Percentiles rank a stretch among this genome's conserved stretches.
These are phyloP conservation scores for Cryptococcus sp. DNA, from an alignment of 1,284 basidiomycete genomes.

Conservation along the genomic window DNA sequence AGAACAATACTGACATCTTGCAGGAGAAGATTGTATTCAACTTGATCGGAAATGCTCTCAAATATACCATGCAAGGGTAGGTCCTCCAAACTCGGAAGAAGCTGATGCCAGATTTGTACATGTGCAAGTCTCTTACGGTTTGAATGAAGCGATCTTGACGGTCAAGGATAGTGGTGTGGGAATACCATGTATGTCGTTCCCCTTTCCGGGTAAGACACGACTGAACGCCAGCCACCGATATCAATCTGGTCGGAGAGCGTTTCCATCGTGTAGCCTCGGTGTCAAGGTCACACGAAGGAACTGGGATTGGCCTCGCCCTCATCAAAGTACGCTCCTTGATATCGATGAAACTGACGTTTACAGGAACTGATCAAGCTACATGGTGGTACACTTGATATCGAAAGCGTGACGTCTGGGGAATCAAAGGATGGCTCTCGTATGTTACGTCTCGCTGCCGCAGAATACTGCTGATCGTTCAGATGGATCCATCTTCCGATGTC, in stretches of 20 bases:
- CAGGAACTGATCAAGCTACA: constrained; percentile 49
- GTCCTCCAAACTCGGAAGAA: constrained; percentile 1
- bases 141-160: constrained; percentile 25
- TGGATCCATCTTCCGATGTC: constrained; percentile 40
- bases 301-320: constrained; percentile 45
- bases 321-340: constrained; percentile 20
- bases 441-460: constrained; percentile 1
- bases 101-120: constrained; percentile 14
- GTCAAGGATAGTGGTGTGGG: constrained; percentile 49
- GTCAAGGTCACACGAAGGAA: constrained; percentile 44
- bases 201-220: neutral
- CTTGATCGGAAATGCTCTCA: constrained; percentile 46
- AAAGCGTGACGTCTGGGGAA: constrained; percentile 38
- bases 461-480: constrained; percentile 11
- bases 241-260: constrained; percentile 40
- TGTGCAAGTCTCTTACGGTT: constrained; percentile 26
- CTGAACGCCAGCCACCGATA: constrained; percentile 24
- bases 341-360: constrained; percentile 1
- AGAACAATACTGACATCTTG: neutral
- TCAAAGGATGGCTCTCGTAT: constrained; percentile 31
- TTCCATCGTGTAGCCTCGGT: constrained; percentile 45
- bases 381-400: constrained; percentile 46
- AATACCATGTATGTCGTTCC: constrained; percentile 30
- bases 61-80: constrained; percentile 38
- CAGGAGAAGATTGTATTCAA: constrained; percentile 50